Base-by-base conservation (phyloP, 2,329 filamentous ascomycete species). In the Phialemonium atrogriseum region DNA sequence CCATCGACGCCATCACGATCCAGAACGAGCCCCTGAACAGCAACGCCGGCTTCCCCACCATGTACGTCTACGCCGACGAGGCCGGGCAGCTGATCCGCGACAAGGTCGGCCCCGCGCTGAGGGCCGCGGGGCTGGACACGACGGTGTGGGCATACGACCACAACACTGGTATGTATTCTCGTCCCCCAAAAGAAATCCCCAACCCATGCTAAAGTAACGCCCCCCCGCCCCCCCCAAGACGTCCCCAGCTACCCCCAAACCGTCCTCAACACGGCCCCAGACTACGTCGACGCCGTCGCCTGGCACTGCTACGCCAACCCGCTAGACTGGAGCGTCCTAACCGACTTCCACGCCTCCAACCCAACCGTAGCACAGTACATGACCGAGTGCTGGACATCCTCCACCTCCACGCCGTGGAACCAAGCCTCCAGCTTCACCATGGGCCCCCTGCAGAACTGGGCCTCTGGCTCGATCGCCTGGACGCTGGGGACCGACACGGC, bases 391-490 rank as follows among this genome's bases (percentile, higher is more conserved):
- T 64, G 59, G 49, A 60, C 53, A 2, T 54, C 52, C 4, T 50
- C 52, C 1, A 43, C 45, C 18, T 39, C 40, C 11, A 60, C 52
- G 6, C 46, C 52, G 10, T 61, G 57, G 58, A 46, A 51, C 39
- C 49, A 54, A 31, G 52, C 54, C 4, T 52, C 53, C 14, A 49
- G 51, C 36, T 74, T 73, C 47, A 58, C 56, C 15, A 47, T 62
- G 59, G 69, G 51, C 36, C 75, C 52, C 48, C 66, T 54, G 24
- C 62, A 64, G 49, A 63, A 67, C 53, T 66, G 64, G 52, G 64
- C 59, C 12, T 49, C 55, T 24, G 64, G 62, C 12, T 48, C 56
- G 27, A 48, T 62, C 17, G 59, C 62, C 37, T 67, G 64, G 63
- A 59, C 59, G 0, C 50, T 68, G 22, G 64, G 57, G 2, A 62